Conservation (phyloP, 2,329 filamentous ascomycete genomes). For the Hypoxylon sp. region DNA sequence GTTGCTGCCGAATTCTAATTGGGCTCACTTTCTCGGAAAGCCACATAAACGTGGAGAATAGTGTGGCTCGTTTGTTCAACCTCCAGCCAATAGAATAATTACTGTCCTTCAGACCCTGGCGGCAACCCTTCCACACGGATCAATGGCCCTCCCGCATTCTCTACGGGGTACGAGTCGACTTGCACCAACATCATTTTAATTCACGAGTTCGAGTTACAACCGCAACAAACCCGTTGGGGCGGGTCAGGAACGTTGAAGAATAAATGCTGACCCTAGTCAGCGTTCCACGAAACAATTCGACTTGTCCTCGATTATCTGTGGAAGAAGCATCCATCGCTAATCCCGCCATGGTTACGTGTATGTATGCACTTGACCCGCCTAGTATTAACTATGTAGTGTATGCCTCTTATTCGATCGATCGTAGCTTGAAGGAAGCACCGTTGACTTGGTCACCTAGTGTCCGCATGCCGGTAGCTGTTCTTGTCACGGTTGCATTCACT, state of each 20-base stretch:
- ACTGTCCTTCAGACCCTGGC: constrained; percentile 20
- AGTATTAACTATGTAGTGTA: constrained; percentile 1
- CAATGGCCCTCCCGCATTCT: not conserved
- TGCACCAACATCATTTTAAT: constrained; percentile 20
- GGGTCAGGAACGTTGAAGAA: constrained; percentile 23
- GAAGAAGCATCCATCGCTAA: constrained; percentile 20
- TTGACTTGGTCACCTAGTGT: constrained; percentile 1
- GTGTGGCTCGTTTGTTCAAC: constrained; percentile 27
- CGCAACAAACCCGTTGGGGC: constrained; percentile 7
- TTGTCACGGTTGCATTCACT: constrained; percentile 27
- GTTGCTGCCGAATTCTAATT: constrained; percentile 45
- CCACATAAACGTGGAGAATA: constrained; percentile 37
- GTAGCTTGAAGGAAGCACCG: not conserved
- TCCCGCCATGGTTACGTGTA: constrained; percentile 7
- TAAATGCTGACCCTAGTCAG: constrained; percentile 14
- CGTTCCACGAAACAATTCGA: not conserved
- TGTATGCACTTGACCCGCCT: constrained; percentile 7
- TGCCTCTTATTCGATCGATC: not conserved
- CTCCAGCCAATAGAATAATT: constrained; percentile 31
- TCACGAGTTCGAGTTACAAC: constrained; percentile 18
- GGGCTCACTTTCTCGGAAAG: constrained; percentile 39
- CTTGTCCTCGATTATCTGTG: constrained; percentile 17
- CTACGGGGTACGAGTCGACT: constrained; percentile 1
- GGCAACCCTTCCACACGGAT: constrained; percentile 12
- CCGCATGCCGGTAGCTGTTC: constrained; percentile 29